Evolutionary conservation across 805 yeast species (phyloP).

Genomic region (Candida taoyuanica): DNA sequence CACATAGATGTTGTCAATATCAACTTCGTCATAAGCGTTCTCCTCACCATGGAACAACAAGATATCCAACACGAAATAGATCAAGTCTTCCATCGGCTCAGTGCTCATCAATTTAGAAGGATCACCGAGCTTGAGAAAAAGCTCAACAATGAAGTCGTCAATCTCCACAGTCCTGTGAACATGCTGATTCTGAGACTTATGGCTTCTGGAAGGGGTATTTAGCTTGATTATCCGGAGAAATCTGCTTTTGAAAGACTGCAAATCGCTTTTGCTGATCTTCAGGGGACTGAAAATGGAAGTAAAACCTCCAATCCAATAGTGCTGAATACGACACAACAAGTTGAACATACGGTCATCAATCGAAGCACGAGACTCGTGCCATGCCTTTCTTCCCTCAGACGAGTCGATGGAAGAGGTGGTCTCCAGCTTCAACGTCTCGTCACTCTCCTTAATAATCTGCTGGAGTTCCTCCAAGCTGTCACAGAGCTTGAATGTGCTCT

Average conservation of each 20-base stretch:
- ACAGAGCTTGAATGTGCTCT: constrained; percentile 36
- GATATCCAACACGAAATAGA: constrained; percentile 57
- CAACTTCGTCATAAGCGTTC: constrained; percentile 62
- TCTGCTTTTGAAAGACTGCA: constrained; percentile 32
- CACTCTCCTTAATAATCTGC: constrained; percentile 55
- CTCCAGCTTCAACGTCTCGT: constrained; percentile 50
- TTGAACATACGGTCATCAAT: constrained; percentile 53
- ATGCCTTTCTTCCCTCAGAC: constrained; percentile 53
- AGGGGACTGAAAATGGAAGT: constrained; percentile 50
- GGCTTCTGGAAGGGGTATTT: constrained; percentile 44
- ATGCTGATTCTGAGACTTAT: constrained; percentile 29
- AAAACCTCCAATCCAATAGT: constrained; percentile 76
- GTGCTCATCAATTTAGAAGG: constrained; percentile 30
- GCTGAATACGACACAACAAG: constrained; percentile 56
- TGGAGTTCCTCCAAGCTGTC: constrained; percentile 44
- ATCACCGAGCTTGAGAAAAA: constrained; percentile 46
- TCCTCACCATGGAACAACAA: constrained; percentile 59
- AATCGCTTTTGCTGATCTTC: constrained; percentile 23
- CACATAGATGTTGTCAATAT: constrained; percentile 49
- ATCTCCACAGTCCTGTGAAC: constrained; percentile 30
- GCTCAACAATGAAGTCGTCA: constrained; percentile 43
- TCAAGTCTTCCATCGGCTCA: constrained; percentile 54
- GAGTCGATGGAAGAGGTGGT: constrained; percentile 50
- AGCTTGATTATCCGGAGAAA: constrained; percentile 39
- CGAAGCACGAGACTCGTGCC: constrained; percentile 73